phyloP scores from a whole-genome alignment of 495 filamentous ascomycete genomes.

The Trichoderma parareesei region DNA sequence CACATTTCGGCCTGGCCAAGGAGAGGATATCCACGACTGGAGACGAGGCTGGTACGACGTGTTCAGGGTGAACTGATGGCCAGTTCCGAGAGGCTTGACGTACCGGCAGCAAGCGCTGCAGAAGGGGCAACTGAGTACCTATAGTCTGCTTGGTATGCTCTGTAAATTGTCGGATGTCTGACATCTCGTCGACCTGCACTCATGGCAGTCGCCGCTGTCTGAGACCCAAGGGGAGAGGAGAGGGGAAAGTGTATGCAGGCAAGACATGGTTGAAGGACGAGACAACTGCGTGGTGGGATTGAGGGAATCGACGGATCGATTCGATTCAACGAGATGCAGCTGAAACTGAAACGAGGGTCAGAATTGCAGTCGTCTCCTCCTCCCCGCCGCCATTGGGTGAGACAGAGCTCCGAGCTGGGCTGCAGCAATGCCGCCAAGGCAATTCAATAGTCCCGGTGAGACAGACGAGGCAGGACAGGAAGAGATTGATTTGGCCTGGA shows the following conservation, averaged over 20 bases:
- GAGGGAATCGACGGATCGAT: not conserved
- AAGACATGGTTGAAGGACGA: no score
- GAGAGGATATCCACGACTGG: constrained; percentile 23
- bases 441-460: not conserved
- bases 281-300: no score
- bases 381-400: not conserved
- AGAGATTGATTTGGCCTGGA: not conserved
- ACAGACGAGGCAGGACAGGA: no score
- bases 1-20: constrained; percentile 26
- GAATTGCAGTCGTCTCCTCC: not conserved
- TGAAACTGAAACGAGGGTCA: not conserved
- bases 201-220: no score
- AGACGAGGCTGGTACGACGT: constrained; percentile 19
- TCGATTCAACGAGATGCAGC: not conserved
- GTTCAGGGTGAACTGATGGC: constrained; percentile 20
- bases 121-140: not conserved
- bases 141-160: no score
- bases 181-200: no score
- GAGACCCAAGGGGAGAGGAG: no score
- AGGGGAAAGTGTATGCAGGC: no score
- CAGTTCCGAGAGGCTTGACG: constrained; percentile 30
- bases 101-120: constrained; percentile 27
- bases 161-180: no score
- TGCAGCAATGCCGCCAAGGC: no score
- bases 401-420: not conserved